Conservation (phyloP, 352 stramenopile genomes). For the Phytopythium mirpurense region DNA sequence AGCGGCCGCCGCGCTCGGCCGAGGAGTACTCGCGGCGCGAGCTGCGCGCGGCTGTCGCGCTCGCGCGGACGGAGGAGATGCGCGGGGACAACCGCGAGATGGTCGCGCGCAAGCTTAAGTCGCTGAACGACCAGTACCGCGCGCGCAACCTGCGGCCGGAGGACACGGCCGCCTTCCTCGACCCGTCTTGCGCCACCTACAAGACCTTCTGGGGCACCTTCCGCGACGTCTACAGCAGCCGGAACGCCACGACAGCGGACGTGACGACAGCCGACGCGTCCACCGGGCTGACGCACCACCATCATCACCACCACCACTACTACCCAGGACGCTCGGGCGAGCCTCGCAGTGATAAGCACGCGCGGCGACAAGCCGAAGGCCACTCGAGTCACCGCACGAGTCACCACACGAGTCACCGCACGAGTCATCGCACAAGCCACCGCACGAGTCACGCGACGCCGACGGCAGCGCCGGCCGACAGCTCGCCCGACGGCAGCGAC, state of each 20-base stretch:
- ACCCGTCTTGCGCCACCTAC: conserved; percentile 49
- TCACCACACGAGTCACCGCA: neutral
- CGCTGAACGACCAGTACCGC: conserved; percentile 67
- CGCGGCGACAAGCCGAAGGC: no score
- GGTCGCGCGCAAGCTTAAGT: conserved; percentile 71
- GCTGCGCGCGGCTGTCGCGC: conserved; percentile 19
- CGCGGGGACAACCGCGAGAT: conserved; percentile 49
- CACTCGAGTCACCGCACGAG: neutral
- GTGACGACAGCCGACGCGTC: no score
- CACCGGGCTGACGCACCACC: neutral
- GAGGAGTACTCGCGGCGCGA: conserved; percentile 26
- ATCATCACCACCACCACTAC: no score
- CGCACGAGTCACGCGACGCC: no score
- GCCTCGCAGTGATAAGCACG: no score
- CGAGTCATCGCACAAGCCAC: neutral
- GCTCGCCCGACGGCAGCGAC: conserved; percentile 30
- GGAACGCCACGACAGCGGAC: no score
- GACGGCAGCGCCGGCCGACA: conserved; percentile 20
- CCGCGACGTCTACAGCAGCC: conserved; percentile 53
- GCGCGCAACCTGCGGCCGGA: conserved; percentile 40
- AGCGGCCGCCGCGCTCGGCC: neutral
- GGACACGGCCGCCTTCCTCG: conserved; percentile 24
- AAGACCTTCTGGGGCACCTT: conserved; percentile 74
- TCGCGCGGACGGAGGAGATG: conserved; percentile 46
- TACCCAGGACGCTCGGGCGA: no score